phyloP scores from a whole-genome alignment of 306 rosid species.

The Prunus padus region DNA sequence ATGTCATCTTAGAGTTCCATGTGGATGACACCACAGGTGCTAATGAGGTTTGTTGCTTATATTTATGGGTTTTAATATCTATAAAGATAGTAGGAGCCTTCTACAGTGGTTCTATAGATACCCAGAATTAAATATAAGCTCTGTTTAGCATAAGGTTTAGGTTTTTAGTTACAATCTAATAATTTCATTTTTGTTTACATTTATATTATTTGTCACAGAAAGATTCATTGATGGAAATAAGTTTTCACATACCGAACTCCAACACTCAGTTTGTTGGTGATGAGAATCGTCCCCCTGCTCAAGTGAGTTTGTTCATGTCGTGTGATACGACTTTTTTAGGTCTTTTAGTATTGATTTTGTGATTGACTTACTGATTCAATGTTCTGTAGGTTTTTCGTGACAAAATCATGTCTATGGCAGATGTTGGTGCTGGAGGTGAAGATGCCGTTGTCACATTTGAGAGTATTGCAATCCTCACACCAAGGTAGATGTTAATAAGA shows the following conservation, averaged over 20 bases:
- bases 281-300: constrained; percentile 90
- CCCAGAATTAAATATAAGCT: constrained; percentile 1
- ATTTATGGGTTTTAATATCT: constrained; percentile 6
- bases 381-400: constrained; percentile 83
- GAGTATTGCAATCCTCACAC: constrained; percentile 97
- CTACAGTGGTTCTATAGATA: not conserved
- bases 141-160: not conserved
- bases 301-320: constrained; percentile 47
- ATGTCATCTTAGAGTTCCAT: constrained; percentile 88
- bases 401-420: constrained; percentile 90
- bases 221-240: constrained; percentile 98
- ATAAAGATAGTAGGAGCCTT: not conserved
- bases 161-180: not conserved
- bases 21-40: constrained; percentile 99
- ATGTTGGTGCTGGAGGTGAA: constrained; percentile 92
- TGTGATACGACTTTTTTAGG: not conserved
- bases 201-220: constrained; percentile 53
- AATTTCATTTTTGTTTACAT: not conserved
- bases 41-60: constrained; percentile 63
- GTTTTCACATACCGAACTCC: constrained; percentile 94
- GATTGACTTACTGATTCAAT: constrained; percentile 21
- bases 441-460: constrained; percentile 96
- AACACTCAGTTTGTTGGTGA: constrained; percentile 98
- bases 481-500: constrained; percentile 56
- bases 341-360: not conserved